phyloP scores from a whole-genome alignment of 1,284 basidiomycete species.

The Pisolithus thermaeus region DNA sequence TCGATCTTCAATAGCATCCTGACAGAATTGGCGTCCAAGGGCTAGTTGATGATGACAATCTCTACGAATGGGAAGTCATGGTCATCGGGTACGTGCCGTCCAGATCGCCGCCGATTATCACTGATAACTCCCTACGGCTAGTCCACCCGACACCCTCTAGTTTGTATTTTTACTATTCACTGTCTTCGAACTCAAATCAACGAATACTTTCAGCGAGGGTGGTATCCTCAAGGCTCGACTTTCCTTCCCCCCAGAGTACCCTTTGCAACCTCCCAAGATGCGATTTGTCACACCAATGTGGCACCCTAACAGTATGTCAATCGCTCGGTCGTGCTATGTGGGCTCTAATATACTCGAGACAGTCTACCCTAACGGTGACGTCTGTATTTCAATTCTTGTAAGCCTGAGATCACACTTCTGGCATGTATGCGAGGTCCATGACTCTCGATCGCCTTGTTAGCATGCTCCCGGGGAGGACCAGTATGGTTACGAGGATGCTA shows the following conservation, averaged over 20 bases:
- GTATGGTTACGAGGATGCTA: conserved; percentile 96
- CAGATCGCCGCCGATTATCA: conserved; percentile 17
- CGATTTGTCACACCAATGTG: conserved; percentile 95
- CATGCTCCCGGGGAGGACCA: conserved; percentile 97
- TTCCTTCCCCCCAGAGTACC: conserved; percentile 87
- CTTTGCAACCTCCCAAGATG: conserved; percentile 93
- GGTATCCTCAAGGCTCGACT: conserved; percentile 88
- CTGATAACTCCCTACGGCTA: conserved; percentile 28
- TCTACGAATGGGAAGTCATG: conserved; percentile 91
- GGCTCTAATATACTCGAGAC: conserved; percentile 8
- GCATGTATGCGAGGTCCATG: background rate
- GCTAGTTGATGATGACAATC: conserved; percentile 87
- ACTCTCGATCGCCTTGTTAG: conserved; percentile 33
- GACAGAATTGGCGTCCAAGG: conserved; percentile 44
- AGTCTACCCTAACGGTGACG: conserved; percentile 88
- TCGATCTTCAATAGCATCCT: conserved; percentile 26
- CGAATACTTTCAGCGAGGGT: conserved; percentile 68
- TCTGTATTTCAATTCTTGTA: conserved; percentile 96
- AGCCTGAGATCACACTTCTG: conserved; percentile 24
- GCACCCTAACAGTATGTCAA: conserved; percentile 89
- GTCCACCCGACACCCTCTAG: conserved; percentile 88
- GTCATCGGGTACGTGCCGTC: conserved; percentile 74
- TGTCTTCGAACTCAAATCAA: conserved; percentile 4
- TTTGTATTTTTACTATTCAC: conserved; percentile 33
- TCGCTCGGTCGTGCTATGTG: background rate